phyloP scores from a whole-genome alignment of 2,329 filamentous ascomycete species.

The Onygenales sp. region DNA sequence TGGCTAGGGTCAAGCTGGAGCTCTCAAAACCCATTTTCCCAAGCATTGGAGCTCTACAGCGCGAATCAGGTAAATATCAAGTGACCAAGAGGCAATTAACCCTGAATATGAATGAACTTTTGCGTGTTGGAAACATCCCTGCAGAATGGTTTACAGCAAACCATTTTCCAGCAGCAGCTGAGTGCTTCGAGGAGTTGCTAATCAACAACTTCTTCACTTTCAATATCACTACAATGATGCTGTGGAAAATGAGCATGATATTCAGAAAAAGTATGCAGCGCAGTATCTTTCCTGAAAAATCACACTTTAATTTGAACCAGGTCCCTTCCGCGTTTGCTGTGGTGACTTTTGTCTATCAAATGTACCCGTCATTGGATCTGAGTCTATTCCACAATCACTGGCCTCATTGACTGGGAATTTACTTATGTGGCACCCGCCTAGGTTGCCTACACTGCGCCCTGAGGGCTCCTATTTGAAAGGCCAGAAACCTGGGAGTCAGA shows the following conservation, averaged over 20 bases:
- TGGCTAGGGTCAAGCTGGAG: constrained; percentile 12
- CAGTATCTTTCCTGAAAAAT: constrained; percentile 32
- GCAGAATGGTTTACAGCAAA: neutral
- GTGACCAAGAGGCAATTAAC: constrained; percentile 6
- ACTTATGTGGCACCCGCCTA: constrained; percentile 7
- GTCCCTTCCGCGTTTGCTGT: constrained; percentile 19
- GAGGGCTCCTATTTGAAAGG: constrained; percentile 10
- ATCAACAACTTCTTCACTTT: constrained; percentile 17
- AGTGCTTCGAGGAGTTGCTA: constrained; percentile 6
- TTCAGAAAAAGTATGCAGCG: constrained; percentile 33
- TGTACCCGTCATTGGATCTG: constrained; percentile 13
- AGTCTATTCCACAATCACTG: neutral
- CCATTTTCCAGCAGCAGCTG: neutral
- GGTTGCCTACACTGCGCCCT: constrained; percentile 6
- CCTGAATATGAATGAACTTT: constrained; percentile 9
- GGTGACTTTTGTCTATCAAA: constrained; percentile 20
- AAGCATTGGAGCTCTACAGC: constrained; percentile 10
- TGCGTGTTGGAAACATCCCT: constrained; percentile 4
- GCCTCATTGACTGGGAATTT: constrained; percentile 21
- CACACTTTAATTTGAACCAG: constrained; percentile 7
- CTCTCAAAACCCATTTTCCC: constrained; percentile 11
- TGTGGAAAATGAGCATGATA: constrained; percentile 28
- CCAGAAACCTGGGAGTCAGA: constrained; percentile 10
- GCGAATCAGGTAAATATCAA: neutral
- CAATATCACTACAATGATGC: constrained; percentile 33